Conservation (phyloP, 106 monocot genomes). For the Apostasia ramifera region DNA sequence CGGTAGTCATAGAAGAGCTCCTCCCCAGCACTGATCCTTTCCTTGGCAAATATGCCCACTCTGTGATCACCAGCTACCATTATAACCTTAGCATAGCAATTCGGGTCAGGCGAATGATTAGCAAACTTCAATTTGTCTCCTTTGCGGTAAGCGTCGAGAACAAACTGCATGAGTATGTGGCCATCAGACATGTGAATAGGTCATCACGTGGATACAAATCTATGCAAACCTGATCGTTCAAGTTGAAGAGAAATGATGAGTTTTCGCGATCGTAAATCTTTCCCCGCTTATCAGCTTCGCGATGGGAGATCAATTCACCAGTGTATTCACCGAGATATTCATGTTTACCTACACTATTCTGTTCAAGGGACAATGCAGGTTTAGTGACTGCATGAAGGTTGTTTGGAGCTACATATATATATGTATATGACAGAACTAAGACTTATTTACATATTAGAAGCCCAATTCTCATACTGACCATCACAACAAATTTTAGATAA, state of each 20-base stretch:
- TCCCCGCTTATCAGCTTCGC: constrained; percentile 97
- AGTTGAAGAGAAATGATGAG: constrained; percentile 97
- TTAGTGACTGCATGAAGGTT: background rate
- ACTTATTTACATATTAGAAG: no score
- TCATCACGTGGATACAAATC: background rate
- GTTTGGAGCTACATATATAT: background rate
- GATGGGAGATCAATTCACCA: constrained; percentile 88
- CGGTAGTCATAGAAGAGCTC: constrained; percentile 97
- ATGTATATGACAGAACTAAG: no score
- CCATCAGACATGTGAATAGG: background rate
- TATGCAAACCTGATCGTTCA: constrained; percentile 74
- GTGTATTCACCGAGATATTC: constrained; percentile 98
- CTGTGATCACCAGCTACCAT: constrained; percentile 98
- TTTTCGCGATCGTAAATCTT: constrained; percentile 99
- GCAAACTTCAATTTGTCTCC: constrained; percentile 97
- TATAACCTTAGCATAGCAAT: constrained; percentile 97
- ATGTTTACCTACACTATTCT: constrained; percentile 95
- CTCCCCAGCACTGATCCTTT: constrained; percentile 80
- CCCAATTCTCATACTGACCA: no score
- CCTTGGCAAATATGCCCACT: constrained; percentile 96
- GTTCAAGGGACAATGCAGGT: constrained; percentile 4
- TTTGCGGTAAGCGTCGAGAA: constrained; percentile 88
- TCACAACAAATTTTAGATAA: background rate
- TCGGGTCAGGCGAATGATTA: constrained; percentile 95
- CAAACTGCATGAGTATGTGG: constrained; percentile 59